Percentiles rank a stretch among this genome's conserved stretches.
phyloP scores from a whole-genome alignment of 805 yeast genomes.

The Suhomyces sp. region DNA sequence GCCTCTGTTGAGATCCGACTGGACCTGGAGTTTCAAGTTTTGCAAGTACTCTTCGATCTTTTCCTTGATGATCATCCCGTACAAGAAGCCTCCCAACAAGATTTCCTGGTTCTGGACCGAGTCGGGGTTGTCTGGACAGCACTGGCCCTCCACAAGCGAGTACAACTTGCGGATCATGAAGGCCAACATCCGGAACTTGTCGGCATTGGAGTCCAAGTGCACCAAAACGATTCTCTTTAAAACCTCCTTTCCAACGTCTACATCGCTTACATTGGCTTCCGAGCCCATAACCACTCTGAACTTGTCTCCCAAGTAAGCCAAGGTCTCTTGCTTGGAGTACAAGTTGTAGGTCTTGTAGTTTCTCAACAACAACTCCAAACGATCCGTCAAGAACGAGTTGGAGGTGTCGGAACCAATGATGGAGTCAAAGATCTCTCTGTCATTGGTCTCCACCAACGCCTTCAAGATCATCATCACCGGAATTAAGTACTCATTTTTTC shows the following conservation, averaged over 20 bases:
- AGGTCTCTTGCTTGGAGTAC: slow-evolving; percentile 79
- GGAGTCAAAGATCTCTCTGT: slow-evolving; percentile 94
- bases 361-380: slow-evolving; percentile 88
- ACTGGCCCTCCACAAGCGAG: slow-evolving; percentile 93
- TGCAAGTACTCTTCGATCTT: slow-evolving; percentile 90
- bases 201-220: slow-evolving; percentile 69
- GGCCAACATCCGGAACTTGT: slow-evolving; percentile 81
- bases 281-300: slow-evolving; percentile 92
- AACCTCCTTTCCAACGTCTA: slow-evolving; percentile 86
- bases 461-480: slow-evolving; percentile 92
- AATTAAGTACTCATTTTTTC: slow-evolving; percentile 89
- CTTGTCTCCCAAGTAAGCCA: slow-evolving; percentile 92
- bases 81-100: slow-evolving; percentile 89
- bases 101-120: slow-evolving; percentile 99
- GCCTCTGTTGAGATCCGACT: slow-evolving; percentile 77
- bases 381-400: slow-evolving; percentile 95
- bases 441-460: slow-evolving; percentile 86
- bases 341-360: slow-evolving; percentile 80
- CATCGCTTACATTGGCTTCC: slow-evolving; percentile 81
- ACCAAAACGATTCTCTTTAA: slow-evolving; percentile 82
- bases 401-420: slow-evolving; percentile 84
- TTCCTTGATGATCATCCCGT: slow-evolving; percentile 95
- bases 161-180: slow-evolving; percentile 96
- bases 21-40: slow-evolving; percentile 67
- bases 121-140: slow-evolving; percentile 97